Evolutionary conservation across 805 yeast genomes (phyloP), one percentile per base, ranked within the genome.

Genomic region (Candida methanosorbosa): DNA sequence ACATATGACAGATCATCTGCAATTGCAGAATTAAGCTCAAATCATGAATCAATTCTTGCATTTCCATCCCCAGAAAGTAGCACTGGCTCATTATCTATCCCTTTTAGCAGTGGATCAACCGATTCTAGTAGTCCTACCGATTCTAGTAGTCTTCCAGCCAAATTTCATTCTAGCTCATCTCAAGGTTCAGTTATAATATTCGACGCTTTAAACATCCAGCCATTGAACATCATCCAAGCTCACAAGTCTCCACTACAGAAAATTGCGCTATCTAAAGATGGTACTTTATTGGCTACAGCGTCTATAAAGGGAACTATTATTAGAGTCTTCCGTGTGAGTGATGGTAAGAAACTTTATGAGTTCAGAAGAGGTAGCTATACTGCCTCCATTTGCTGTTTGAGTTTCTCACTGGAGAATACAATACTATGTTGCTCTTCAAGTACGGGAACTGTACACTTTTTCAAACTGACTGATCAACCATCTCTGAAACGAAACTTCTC

Each of bases 401-500:
- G 75, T 25, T 92, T 92, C 58, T 81, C 85, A 41, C 61, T 66
- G 18, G 81, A 82, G 42, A 78, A 82, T 39, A 66, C 68, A 13
- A 72, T 81, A 41, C 63, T 92, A 21, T 73, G 85, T n/a, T 95
- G 90, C 18, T 75, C 90, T 9, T 81, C 94, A 19, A 76, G 94
- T 2, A 85, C 94, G 16, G 94, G 84, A 29, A 92, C 99, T 0
- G 88, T 92, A 17, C 99, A 92, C 56, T 76, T 92, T 26, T 92
- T 90, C 66, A 38, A 37, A 15, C 44, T 50, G 18, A 49, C 36
- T 23, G 29, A 13, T 5, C 26, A 30, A 9, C 37, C 39, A 5
- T n/a, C n/a, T n/a, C n/a, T n/a, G n/a, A n/a, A n/a, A n/a, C n/a
- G n/a, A n/a, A 32, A 38, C n/a, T 8, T 7, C 6, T 12, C 13